Conservation (phyloP, 495 filamentous ascomycete species). For the Talaromyces borbonicus region DNA sequence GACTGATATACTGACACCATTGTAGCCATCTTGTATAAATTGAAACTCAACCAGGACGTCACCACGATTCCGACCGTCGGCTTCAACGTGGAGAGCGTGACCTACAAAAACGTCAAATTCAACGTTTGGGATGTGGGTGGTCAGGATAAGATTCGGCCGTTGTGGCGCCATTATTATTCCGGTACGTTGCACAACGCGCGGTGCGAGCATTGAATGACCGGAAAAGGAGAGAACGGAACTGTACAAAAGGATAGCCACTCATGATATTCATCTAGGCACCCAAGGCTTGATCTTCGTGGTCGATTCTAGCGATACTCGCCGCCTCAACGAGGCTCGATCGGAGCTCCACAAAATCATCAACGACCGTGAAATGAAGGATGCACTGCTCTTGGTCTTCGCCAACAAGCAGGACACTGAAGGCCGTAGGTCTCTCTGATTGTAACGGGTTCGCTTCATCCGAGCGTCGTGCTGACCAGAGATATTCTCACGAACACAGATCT, state of each 20-base stretch:
- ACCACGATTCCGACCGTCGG: slow-evolving; percentile 99
- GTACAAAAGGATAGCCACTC: too few relatives aligned
- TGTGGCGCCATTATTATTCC: slow-evolving; percentile 98
- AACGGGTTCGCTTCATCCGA: too few relatives aligned
- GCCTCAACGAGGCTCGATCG: slow-evolving; percentile 81
- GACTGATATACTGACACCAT: slow-evolving; percentile 11
- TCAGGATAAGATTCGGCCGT: slow-evolving; percentile 96
- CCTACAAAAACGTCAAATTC: slow-evolving; percentile 98
- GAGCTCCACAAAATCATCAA: slow-evolving; percentile 94
- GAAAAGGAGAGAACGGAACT: neutral
- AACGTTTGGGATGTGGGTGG: slow-evolving; percentile 99
- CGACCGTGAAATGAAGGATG: slow-evolving; percentile 97
- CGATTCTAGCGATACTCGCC: slow-evolving; percentile 76
- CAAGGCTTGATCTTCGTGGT: slow-evolving; percentile 98
- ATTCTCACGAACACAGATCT: slow-evolving; percentile 71
- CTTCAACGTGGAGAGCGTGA: slow-evolving; percentile 99
- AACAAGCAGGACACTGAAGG: slow-evolving; percentile 93
- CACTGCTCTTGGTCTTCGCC: slow-evolving; percentile 85
- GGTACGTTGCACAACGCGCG: slow-evolving; percentile 44
- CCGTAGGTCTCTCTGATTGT: slow-evolving; percentile 46
- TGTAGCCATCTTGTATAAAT: slow-evolving; percentile 92
- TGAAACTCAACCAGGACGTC: slow-evolving; percentile 95
- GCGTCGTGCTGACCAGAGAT: too few relatives aligned
- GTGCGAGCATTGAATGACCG: neutral
- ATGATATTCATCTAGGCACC: slow-evolving; percentile 51